Conservation (phyloP, 345 rosid species). For the Arabidopsis arenosa region DNA sequence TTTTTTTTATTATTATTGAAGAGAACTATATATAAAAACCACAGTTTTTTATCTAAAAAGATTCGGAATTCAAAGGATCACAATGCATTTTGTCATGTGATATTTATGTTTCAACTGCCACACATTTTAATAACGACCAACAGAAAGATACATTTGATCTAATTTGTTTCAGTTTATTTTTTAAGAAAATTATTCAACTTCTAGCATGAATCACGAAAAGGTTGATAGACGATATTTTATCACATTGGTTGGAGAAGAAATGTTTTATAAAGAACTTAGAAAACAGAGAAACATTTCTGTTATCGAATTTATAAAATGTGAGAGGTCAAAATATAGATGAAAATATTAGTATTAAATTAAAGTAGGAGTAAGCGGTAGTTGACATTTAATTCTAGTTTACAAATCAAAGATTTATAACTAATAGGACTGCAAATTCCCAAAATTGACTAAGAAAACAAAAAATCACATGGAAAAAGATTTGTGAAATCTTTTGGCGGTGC, state of each 20-base stretch:
- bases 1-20: too few relatives aligned
- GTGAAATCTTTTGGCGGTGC: conserved; percentile 50
- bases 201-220: conserved; percentile 27
- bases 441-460: conserved; percentile 10
- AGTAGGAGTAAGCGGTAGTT: conserved; percentile 26
- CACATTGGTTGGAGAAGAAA: conserved; percentile 30
- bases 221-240: conserved; percentile 1
- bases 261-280: not conserved
- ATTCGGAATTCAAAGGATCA: not conserved
- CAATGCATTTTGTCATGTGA: conserved; percentile 29
- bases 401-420: conserved; percentile 23
- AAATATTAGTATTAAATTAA: not conserved
- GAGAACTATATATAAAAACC: not conserved
- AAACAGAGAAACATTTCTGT: conserved; percentile 11
- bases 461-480: conserved; percentile 49
- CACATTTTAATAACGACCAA: conserved; percentile 26
- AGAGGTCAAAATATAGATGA: conserved; percentile 28
- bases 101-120: conserved; percentile 28
- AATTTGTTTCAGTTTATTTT: not conserved
- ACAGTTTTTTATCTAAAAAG: not conserved
- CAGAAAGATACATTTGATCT: conserved; percentile 39
- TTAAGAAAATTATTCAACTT: not conserved
- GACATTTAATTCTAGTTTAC: conserved; percentile 42
- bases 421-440: conserved; percentile 7
- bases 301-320: conserved; percentile 15